These are phyloP conservation scores for Apiospora marii DNA, from an alignment of 2,329 filamentous ascomycete species.

Conservation along the genomic window DNA sequence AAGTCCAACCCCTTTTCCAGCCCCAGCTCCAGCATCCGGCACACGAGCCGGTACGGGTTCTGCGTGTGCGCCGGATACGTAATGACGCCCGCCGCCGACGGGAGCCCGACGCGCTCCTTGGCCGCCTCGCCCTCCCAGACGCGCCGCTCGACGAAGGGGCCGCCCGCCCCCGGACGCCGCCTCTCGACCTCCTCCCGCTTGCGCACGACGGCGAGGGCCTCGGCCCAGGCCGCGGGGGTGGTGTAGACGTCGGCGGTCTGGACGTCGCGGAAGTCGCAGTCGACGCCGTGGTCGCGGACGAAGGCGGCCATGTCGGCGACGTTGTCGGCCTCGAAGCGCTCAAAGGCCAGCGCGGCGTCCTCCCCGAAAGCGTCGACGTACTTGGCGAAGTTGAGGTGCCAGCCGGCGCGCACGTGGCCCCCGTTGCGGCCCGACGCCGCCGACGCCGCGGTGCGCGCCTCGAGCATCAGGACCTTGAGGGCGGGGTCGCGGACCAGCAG, in stretches of 20 bases:
- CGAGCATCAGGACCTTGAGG: slow-evolving; percentile 42
- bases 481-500: slow-evolving; percentile 34
- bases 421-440: slow-evolving; percentile 49
- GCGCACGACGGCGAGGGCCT: slow-evolving; percentile 20
- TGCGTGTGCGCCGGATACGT: slow-evolving; percentile 34
- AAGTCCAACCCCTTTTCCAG: background rate
- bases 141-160: background rate
- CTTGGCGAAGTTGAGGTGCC: slow-evolving; percentile 34
- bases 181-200: slow-evolving; percentile 13
- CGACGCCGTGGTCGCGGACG: slow-evolving; percentile 31
- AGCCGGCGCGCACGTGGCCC: slow-evolving; percentile 43
- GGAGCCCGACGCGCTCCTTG: slow-evolving; percentile 29
- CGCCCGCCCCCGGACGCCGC: slow-evolving; percentile 5
- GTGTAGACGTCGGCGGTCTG: slow-evolving; percentile 37
- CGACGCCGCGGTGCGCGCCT: slow-evolving; percentile 44
- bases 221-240: slow-evolving; percentile 23
- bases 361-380: slow-evolving; percentile 34
- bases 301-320: slow-evolving; percentile 33
- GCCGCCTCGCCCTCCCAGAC: slow-evolving; percentile 33
- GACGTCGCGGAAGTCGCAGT: slow-evolving; percentile 33
- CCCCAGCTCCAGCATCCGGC: slow-evolving; percentile 14
- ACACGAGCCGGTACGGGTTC: slow-evolving; percentile 25
- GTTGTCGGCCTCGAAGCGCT: slow-evolving; percentile 35
- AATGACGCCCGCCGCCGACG: slow-evolving; percentile 34
- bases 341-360: slow-evolving; percentile 37